These are phyloP conservation scores for Larix kaempferi DNA, from an alignment of 75 land plant genomes.

Conservation along the genomic window DNA sequence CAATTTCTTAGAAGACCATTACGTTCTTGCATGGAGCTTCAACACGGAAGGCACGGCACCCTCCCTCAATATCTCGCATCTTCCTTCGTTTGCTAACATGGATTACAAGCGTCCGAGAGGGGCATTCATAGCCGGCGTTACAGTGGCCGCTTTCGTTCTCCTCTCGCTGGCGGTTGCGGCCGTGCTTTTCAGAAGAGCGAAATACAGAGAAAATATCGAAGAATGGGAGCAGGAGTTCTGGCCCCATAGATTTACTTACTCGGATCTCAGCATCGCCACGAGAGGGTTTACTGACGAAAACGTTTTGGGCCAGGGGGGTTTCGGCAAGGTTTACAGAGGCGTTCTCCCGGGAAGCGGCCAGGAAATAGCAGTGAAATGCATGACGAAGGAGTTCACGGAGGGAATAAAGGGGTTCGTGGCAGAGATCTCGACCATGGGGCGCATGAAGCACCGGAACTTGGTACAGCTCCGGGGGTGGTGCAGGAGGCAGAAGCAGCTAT, in stretches of 20 bases:
- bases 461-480: conserved; percentile 53
- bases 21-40: conserved; percentile 44
- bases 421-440: conserved; percentile 46
- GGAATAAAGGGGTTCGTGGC: conserved; percentile 49
- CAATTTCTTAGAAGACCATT: conserved; percentile 14
- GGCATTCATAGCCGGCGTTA: no score
- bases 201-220: no score
- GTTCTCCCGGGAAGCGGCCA: conserved; percentile 16
- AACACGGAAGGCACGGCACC: conserved; percentile 20
- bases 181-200: no score
- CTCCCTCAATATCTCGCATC: conserved; percentile 10
- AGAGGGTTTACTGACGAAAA: no score
- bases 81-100: conserved; percentile 7
- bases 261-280: no score
- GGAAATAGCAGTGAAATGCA: conserved; percentile 43
- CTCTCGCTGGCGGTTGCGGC: no score
- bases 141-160: no score
- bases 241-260: no score
- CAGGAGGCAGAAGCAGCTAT: conserved; percentile 33
- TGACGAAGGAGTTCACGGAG: conserved; percentile 33
- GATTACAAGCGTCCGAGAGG: no score
- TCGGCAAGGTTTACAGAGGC: conserved; percentile 50
- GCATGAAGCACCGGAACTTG: conserved; percentile 47
- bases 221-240: no score
- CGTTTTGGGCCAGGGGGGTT: conserved; percentile 46